A percentile compares a stretch with the other conserved stretches of the same genome.
These are phyloP conservation scores for Obba rivulosa DNA, from an alignment of 768 basidiomycete species.

Conservation along the genomic window DNA sequence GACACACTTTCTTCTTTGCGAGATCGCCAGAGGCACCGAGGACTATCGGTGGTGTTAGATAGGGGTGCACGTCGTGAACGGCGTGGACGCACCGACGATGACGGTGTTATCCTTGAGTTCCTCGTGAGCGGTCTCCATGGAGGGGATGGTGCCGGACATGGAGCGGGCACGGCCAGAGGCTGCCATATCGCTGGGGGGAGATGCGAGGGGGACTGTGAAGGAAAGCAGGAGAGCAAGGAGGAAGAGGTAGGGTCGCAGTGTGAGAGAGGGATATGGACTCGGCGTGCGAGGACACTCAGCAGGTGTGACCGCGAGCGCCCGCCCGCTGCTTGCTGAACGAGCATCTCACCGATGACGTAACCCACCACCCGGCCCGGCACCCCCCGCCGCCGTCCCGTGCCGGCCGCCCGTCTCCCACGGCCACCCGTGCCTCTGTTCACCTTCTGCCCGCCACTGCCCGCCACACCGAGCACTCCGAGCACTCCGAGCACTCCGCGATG, in stretches of 20 bases:
- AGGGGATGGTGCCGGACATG: conserved; percentile 81
- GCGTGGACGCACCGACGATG: conserved; percentile 65
- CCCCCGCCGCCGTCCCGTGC: conserved; percentile 4
- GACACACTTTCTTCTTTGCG: conserved; percentile 91
- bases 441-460: not conserved
- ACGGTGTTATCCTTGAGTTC: conserved; percentile 83
- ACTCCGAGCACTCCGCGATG: not conserved
- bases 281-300: not conserved
- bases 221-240: conserved; percentile 4
- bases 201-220: conserved; percentile 7
- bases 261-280: conserved; percentile 1
- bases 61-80: conserved; percentile 2
- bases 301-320: too few species aligned
- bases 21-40: conserved; percentile 96
- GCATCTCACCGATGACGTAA: conserved; percentile 16
- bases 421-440: conserved; percentile 10
- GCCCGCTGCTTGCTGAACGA: conserved; percentile 16
- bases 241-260: not conserved
- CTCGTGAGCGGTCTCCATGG: conserved; percentile 72
- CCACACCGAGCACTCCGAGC: too few species aligned
- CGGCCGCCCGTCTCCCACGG: conserved; percentile 5
- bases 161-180: conserved; percentile 36
- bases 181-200: conserved; percentile 9
- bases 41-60: conserved; percentile 40
- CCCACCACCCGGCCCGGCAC: conserved; percentile 11